Evolutionary conservation across 371 early-diverging fungal species (phyloP).

Genomic region (Apophysomyces trapeziformis): DNA sequence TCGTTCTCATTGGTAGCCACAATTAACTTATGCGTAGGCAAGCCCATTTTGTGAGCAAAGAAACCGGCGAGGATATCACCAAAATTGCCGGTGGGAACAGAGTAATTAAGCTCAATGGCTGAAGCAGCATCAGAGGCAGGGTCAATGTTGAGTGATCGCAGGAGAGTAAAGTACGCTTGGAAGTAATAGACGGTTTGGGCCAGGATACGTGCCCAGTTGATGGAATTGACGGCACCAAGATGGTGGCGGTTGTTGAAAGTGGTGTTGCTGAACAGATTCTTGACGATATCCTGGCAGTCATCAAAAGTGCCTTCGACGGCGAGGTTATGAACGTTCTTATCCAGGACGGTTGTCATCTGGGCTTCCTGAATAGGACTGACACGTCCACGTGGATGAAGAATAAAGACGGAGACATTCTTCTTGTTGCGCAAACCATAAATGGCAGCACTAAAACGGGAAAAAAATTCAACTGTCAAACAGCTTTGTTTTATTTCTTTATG

Average conservation of each 20-base stretch:
- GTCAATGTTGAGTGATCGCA: conserved; percentile 60
- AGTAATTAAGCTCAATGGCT: conserved; percentile 71
- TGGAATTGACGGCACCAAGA: conserved; percentile 97
- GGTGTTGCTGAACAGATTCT: conserved; percentile 83
- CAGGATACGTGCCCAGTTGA: conserved; percentile 98
- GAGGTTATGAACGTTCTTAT: conserved; percentile 91
- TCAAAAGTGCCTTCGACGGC: conserved; percentile 95
- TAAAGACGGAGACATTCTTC: conserved; percentile 90
- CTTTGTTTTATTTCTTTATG: not conserved
- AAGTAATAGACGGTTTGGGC: conserved; percentile 97
- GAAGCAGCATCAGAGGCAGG: conserved; percentile 54
- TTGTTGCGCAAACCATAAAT: conserved; percentile 96
- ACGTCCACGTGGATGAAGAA: conserved; percentile 90
- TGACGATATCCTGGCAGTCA: conserved; percentile 95
- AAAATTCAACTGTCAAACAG: not conserved
- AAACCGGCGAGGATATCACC: conserved; percentile 97
- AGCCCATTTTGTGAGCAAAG: conserved; percentile 91
- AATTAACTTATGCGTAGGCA: conserved; percentile 82
- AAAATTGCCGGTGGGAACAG: conserved; percentile 99
- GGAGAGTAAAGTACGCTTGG: conserved; percentile 82
- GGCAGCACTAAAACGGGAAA: conserved; percentile 75
- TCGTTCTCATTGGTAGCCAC: conserved; percentile 97
- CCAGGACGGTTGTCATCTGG: conserved; percentile 96
- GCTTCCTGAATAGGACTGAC: conserved; percentile 95
- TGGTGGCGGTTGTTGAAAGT: conserved; percentile 77